A percentile compares a stretch with the other conserved stretches of the same genome.
Conservation (phyloP, 1,139 yeast species). For the Saccharomycopsis crataegensis region DNA sequence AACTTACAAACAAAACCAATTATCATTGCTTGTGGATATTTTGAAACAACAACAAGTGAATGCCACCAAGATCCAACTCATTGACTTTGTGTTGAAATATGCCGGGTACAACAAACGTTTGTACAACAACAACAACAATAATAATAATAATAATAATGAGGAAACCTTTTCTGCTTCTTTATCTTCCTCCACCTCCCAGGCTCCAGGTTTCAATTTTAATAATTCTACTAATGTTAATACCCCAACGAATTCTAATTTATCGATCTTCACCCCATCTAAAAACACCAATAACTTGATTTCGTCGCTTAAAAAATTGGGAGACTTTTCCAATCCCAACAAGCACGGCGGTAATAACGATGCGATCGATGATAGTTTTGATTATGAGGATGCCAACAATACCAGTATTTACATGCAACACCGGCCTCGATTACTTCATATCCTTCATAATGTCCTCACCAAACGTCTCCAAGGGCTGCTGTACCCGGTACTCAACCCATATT, state of each 20-base stretch:
- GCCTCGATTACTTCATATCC: constrained; percentile 57
- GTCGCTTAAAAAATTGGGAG: constrained; percentile 26
- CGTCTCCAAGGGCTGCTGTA: constrained; percentile 40
- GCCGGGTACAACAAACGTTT: constrained; percentile 37
- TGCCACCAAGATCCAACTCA: constrained; percentile 27
- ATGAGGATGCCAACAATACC: constrained; percentile 29
- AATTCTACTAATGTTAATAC: neutral
- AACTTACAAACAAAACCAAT: constrained; percentile 34
- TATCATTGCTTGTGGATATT: constrained; percentile 31
- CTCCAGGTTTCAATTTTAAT: neutral
- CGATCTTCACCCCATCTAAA: constrained; percentile 15
- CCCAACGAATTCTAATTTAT: constrained; percentile 1
- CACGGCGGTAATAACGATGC: constrained; percentile 31
- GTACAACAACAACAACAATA: constrained; percentile 5
- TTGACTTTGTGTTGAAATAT: constrained; percentile 31
- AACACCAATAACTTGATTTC: constrained; percentile 23
- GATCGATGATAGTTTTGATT: constrained; percentile 10
- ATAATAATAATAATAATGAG: neutral
- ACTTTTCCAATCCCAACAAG: neutral
- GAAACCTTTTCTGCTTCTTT: too few relatives aligned
- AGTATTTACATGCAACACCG: constrained; percentile 66
- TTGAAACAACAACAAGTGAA: constrained; percentile 25
- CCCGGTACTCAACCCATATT: constrained; percentile 41
- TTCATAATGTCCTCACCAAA: constrained; percentile 44
- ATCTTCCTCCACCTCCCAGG: neutral